Base-by-base conservation (phyloP, 1,284 basidiomycete species). In the Ganoderma sinense region DNA sequence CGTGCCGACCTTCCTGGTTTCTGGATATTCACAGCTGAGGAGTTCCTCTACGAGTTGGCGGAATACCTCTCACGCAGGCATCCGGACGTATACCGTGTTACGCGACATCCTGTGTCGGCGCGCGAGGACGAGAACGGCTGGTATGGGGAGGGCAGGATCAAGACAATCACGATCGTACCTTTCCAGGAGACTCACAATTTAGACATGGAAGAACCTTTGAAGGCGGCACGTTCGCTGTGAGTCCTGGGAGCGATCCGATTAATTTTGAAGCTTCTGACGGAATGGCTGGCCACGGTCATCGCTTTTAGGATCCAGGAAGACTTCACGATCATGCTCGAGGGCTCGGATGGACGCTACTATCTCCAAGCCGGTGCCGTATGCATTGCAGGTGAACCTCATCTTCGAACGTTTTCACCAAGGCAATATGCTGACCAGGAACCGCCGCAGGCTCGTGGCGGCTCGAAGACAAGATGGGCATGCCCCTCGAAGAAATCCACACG, bases 321-420 rank as follows among this genome's bases (percentile, higher is more conserved):
- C 75, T 82, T 94, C 55, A 91, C 91, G 16, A 77, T 95, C 16
- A 92, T 95, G 91, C 80, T 94, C 39, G 91, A 94, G 85, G 92
- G 91, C 48, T 78, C 82, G 20, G 89, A 93, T 72, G 89, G 91
- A 41, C 83, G 84, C 68, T 92, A 93, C 75, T 92, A 93, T 75
- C 89, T 94, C 69, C 90, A 93, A 76, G 91, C 88, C 41, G 93
- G 92, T 11, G 88, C 88, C 0, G 89, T 94, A 66, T 87, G 87
- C 72, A 84, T 93, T 14, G 84, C 91, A 71, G 91, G 91, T 87
- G 65, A 71, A 81, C 71, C 14, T 8, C 14, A 39, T 4, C 26
- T 53, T 26, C 4, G 8, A 61, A 40, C 5, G 3, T n/a, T 26
- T 41, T 26, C 7, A 5, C 3, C 20, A 14, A 11, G 29, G 23